Conservation (phyloP, 164 flowering plant genomes). For the Santalum album region DNA sequence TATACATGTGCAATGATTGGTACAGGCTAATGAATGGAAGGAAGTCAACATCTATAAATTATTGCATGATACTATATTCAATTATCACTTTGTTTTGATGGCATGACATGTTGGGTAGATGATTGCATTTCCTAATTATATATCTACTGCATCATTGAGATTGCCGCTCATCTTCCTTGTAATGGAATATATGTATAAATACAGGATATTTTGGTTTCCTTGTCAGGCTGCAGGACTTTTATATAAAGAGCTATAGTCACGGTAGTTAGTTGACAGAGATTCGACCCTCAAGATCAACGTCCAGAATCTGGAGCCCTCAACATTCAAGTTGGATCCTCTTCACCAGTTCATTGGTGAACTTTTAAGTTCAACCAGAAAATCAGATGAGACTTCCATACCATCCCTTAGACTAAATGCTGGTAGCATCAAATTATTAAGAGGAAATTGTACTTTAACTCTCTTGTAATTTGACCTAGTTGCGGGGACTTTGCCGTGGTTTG, state of each 20-base stretch:
- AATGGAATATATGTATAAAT: slow-evolving; percentile 1
- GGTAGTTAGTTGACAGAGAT: slow-evolving; percentile 54
- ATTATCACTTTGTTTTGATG: not conserved
- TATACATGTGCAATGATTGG: too few relatives aligned
- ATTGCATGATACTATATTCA: not conserved
- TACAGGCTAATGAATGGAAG: too few relatives aligned
- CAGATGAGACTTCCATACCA: slow-evolving; percentile 28
- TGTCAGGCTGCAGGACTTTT: slow-evolving; percentile 52
- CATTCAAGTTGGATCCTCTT: slow-evolving; percentile 49
- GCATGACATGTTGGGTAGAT: not conserved
- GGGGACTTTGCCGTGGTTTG: too few relatives aligned
- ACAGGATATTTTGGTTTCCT: too few relatives aligned
- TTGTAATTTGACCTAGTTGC: too few relatives aligned
- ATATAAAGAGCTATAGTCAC: slow-evolving; percentile 46
- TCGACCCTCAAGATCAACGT: slow-evolving; percentile 48
- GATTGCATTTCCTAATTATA: not conserved
- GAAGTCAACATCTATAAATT: not conserved
- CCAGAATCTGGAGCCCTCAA: slow-evolving; percentile 52
- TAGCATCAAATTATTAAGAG: too few relatives aligned
- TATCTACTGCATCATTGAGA: too few relatives aligned
- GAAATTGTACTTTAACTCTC: too few relatives aligned
- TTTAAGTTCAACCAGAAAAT: slow-evolving; percentile 32
- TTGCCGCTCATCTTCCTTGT: too few relatives aligned
- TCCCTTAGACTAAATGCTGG: not conserved
- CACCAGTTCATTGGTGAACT: slow-evolving; percentile 95